Evolutionary conservation across 176 grass and related monocot species (phyloP).

Genomic region (Musa troglodytarum): DNA sequence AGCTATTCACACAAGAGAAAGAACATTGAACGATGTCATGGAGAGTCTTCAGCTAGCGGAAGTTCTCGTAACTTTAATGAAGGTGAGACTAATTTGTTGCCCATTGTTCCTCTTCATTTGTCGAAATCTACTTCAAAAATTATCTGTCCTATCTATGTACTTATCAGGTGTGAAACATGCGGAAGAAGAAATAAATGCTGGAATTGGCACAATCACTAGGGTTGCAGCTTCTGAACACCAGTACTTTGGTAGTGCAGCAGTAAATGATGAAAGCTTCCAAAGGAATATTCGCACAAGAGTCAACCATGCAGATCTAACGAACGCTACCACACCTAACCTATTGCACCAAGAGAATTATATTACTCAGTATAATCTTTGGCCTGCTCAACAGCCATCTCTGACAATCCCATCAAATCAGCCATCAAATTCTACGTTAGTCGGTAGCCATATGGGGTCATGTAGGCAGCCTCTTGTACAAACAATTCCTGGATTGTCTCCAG

Average conservation of each 20-base stretch:
- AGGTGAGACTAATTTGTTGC: conserved; percentile 19
- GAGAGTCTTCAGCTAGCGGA: conserved; percentile 10
- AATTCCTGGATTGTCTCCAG: conserved; percentile 1
- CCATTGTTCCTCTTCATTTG: background rate
- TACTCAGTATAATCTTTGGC: background rate
- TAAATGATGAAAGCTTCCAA: conserved; percentile 10
- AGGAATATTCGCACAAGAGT: conserved; percentile 16
- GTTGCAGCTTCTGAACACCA: background rate
- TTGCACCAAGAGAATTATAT: conserved; percentile 4
- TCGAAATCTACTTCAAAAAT: background rate
- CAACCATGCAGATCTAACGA: background rate
- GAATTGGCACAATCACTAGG: background rate
- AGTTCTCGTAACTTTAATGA: conserved; percentile 1
- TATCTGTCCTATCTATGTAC: background rate
- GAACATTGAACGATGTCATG: conserved; percentile 14
- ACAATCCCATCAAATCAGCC: background rate
- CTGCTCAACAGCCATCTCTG: background rate
- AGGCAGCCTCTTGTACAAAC: background rate
- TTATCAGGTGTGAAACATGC: background rate
- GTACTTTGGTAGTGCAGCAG: background rate
- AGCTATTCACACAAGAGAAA: conserved; percentile 21
- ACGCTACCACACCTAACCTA: background rate
- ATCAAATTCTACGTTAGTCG: background rate
- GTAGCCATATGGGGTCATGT: background rate
- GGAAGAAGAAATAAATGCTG: background rate